Conservation (phyloP, 177 flowering plant genomes). For the Vitis hybrid region DNA sequence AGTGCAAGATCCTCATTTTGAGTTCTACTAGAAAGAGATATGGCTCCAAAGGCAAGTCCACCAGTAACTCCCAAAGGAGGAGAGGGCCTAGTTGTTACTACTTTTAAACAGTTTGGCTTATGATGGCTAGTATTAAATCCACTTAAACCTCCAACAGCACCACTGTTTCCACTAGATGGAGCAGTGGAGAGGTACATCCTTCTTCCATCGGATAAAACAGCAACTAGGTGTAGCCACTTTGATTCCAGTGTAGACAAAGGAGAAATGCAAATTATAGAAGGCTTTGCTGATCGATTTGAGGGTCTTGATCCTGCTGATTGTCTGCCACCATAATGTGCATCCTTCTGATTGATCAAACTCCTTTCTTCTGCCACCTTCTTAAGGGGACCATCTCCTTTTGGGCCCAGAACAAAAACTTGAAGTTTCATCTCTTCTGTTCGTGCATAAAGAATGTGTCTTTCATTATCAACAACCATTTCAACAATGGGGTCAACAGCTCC, state of each 20-base stretch:
- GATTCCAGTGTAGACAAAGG: slow-evolving; percentile 88
- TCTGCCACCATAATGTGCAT: slow-evolving; percentile 57
- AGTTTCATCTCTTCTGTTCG: slow-evolving; percentile 93
- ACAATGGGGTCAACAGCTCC: slow-evolving; percentile 90
- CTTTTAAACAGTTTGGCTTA: slow-evolving; percentile 83
- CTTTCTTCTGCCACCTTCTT: slow-evolving; percentile 90
- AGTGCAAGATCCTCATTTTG: slow-evolving; percentile 76
- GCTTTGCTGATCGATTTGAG: slow-evolving; percentile 48
- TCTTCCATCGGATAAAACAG: slow-evolving; percentile 93
- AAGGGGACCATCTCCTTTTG: slow-evolving; percentile 73
- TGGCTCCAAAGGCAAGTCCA: slow-evolving; percentile 76
- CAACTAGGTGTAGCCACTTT: slow-evolving; percentile 91
- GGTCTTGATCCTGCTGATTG: slow-evolving; percentile 58
- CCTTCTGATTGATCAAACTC: slow-evolving; percentile 74
- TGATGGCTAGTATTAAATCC: slow-evolving; percentile 49
- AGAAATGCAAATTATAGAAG: slow-evolving; percentile 76
- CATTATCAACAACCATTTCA: slow-evolving; percentile 92
- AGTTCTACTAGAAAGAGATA: slow-evolving; percentile 68
- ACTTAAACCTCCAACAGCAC: slow-evolving; percentile 54
- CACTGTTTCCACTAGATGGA: slow-evolving; percentile 60
- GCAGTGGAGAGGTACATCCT: slow-evolving; percentile 90
- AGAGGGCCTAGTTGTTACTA: slow-evolving; percentile 86
- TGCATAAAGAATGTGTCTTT: slow-evolving; percentile 83
- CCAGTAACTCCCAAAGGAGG: slow-evolving; percentile 84
- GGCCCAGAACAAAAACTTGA: slow-evolving; percentile 76